These are phyloP conservation scores for Lipomyces anomalus DNA, from an alignment of 805 yeast species.

Conservation along the genomic window DNA sequence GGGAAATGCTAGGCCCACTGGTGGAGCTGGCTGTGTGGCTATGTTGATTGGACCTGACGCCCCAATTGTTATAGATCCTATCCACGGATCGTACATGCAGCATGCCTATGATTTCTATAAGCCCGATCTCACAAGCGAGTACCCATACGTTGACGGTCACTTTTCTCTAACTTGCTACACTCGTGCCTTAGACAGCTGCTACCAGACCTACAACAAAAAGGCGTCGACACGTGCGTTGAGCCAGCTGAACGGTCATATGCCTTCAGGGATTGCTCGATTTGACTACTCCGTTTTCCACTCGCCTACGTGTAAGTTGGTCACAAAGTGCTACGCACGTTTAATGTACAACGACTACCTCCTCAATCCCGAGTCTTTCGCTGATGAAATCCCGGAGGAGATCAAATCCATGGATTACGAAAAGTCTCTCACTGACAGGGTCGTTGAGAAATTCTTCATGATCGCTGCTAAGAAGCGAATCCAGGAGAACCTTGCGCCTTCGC, in stretches of 20 bases:
- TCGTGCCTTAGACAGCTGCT: slow-evolving; percentile 84
- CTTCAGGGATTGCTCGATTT: slow-evolving; percentile 58
- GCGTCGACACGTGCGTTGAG: slow-evolving; percentile 49
- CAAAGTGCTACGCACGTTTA: slow-evolving; percentile 88
- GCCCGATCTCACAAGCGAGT: slow-evolving; percentile 94
- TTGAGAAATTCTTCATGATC: slow-evolving; percentile 81
- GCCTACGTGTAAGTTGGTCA: slow-evolving; percentile 93
- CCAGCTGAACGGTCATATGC: slow-evolving; percentile 41
- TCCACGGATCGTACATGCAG: slow-evolving; percentile 90
- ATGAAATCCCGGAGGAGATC: slow-evolving; percentile 46
- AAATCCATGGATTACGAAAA: slow-evolving; percentile 62
- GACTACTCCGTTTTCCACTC: slow-evolving; percentile 96
- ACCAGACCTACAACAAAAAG: slow-evolving; percentile 74
- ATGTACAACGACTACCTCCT: slow-evolving; percentile 79
- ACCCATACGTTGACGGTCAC: slow-evolving; percentile 97
- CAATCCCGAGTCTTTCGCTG: slow-evolving; percentile 47
- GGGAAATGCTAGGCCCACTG: slow-evolving; percentile 99
- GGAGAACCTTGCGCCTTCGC: slow-evolving; percentile 70
- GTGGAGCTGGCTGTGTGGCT: slow-evolving; percentile 98
- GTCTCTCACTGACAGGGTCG: slow-evolving; percentile 67
- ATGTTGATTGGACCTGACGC: slow-evolving; percentile 95
- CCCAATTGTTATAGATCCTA: slow-evolving; percentile 84
- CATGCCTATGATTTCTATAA: slow-evolving; percentile 95
- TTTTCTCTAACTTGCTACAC: slow-evolving; percentile 91
- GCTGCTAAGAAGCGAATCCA: slow-evolving; percentile 64